phyloP scores from a whole-genome alignment of 805 yeast species.

The Ogataea populi-albae region DNA sequence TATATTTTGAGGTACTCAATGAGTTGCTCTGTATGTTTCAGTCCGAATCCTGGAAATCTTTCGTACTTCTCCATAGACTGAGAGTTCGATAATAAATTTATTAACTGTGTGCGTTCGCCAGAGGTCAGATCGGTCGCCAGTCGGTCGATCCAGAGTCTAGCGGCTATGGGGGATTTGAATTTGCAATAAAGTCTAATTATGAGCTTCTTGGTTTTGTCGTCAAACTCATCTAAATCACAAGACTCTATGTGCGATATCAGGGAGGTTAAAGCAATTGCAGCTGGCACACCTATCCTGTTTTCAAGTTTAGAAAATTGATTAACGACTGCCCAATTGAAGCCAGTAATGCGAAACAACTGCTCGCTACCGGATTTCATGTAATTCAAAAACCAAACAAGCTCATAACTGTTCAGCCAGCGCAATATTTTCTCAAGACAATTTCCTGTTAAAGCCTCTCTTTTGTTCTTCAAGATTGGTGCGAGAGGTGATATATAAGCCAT shows the following conservation, averaged over 20 bases:
- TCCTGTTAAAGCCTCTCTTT: constrained; percentile 10
- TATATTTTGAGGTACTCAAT: constrained; percentile 5
- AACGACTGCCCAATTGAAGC: constrained; percentile 8
- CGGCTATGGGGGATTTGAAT: constrained; percentile 26
- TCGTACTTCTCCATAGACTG: constrained; percentile 2
- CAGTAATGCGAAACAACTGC: not conserved
- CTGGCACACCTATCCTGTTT: constrained; percentile 4
- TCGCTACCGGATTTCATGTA: constrained; percentile 13
- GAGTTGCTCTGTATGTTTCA: constrained; percentile 7
- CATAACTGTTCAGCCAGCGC: constrained; percentile 18
- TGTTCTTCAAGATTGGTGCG: constrained; percentile 9
- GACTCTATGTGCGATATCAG: constrained; percentile 16
- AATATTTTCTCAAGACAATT: constrained; percentile 9
- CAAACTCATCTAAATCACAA: constrained; percentile 11
- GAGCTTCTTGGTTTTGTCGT: constrained; percentile 9
- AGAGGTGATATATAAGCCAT: constrained; percentile 22
- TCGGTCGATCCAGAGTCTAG: constrained; percentile 19
- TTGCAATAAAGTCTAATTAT: constrained; percentile 20
- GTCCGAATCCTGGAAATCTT: constrained; percentile 7
- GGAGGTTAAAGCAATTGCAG: constrained; percentile 22
- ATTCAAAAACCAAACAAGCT: constrained; percentile 22
- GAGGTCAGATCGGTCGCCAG: constrained; percentile 5
- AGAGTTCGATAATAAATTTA: constrained; percentile 2
- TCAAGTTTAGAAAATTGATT: constrained; percentile 8
- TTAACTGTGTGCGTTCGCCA: constrained; percentile 6